Base-by-base conservation (phyloP, 192 early-diverging fungal species). In the Gorgonomyces haynaldii region DNA sequence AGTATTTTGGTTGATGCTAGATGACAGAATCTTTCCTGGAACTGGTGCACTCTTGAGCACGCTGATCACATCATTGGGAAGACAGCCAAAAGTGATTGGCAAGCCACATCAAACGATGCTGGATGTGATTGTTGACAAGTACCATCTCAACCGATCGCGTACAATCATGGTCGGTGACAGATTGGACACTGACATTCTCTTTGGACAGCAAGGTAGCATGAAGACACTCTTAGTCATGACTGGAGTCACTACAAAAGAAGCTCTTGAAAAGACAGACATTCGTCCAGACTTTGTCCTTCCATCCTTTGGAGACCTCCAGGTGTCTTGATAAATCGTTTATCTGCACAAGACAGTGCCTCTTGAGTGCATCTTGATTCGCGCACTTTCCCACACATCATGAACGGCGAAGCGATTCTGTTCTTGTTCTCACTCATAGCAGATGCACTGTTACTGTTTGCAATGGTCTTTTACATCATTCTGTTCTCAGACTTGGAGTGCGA, bases 101-200 rank as follows among this genome's bases (percentile, higher is more conserved):
- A 98, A 98, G 59, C 95, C 95, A 7, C 81, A 87, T 55, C 73
- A 81, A 52, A 82, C 81, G 8, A 96, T 98, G 92, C 63, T 98
- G 36, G 88, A 98, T 43, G 81, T 84, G 39, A 92, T 98, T 45
- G 65, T 89, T 36, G 66, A 81, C 28, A 83, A 84, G 73, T 88
- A 79, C 54, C 69, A 82, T 38, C 70, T 96, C 2, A 83, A 96
- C 46, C 80, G 75, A 0, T 39, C 61, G 8, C 66, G 82, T 36
- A 90, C 91, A 3, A 91, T 85, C 64, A 98, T 98, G 95, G 82
- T 98, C 32, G 95, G 95, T 20, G 95, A 98, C 58, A 72, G 65
- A 57, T 57, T 39, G 19, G 85, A 94, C 61, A 98, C 95, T 2
- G 95, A 98, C 62, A 91, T 98, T 53, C 76, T 76, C 24, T 98